These are phyloP conservation scores for Lactarius pseudohatsudake DNA, from an alignment of 768 basidiomycete genomes.

Conservation along the genomic window DNA sequence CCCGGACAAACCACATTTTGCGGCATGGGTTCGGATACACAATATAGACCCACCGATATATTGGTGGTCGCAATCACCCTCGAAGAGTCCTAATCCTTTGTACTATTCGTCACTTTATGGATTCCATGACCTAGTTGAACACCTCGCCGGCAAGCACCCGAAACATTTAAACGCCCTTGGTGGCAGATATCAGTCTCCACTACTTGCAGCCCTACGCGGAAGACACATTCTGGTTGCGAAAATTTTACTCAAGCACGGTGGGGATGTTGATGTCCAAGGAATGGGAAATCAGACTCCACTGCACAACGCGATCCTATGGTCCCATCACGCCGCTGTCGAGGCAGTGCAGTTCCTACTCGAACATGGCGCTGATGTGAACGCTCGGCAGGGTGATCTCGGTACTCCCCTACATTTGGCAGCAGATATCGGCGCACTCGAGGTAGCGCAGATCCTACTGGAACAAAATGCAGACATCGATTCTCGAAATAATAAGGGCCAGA, in stretches of 20 bases:
- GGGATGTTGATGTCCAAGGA: not conserved
- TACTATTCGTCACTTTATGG: not conserved
- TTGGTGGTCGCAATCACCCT: too few species aligned
- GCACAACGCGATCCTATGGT: not conserved
- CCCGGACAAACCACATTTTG: not conserved
- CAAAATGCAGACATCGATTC: too few species aligned
- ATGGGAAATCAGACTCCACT: not conserved
- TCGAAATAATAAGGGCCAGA: too few species aligned
- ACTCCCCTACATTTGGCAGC: too few species aligned
- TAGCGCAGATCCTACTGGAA: too few species aligned
- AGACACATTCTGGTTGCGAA: not conserved
- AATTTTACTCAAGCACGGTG: not conserved
- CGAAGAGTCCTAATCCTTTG: not conserved
- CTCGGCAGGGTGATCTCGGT: too few species aligned
- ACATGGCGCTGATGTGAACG: too few species aligned
- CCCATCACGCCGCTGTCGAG: too few species aligned
- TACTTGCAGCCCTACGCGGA: not conserved
- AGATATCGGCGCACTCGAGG: too few species aligned
- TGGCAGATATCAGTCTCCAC: not conserved
- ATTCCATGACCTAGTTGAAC: not conserved
- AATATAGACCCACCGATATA: not conserved
- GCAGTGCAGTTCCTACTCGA: too few species aligned
- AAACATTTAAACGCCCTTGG: not conserved
- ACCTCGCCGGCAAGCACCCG: not conserved
- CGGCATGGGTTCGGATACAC: not conserved